Percentiles rank a stretch among this genome's conserved stretches.
Conservation (phyloP, 2,329 filamentous ascomycete genomes). For the Lasiodiplodia hormozganensis region DNA sequence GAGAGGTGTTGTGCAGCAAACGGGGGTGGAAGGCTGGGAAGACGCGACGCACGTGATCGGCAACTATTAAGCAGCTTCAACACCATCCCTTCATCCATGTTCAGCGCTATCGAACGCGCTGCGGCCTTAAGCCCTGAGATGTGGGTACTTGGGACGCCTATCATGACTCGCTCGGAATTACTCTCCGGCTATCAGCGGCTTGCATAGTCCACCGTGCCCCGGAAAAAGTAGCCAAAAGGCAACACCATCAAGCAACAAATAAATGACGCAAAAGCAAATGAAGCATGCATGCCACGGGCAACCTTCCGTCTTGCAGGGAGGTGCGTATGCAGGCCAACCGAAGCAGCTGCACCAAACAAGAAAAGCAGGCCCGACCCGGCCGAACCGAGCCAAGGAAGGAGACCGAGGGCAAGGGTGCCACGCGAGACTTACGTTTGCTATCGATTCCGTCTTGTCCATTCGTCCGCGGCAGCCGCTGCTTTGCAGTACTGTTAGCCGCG, state of each 20-base stretch:
- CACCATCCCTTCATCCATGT: not conserved
- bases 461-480: not conserved
- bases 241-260: not conserved
- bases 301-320: not conserved
- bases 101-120: not conserved
- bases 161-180: conserved; percentile 12
- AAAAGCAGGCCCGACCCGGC: conserved; percentile 24
- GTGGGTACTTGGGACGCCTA: not conserved
- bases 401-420: conserved; percentile 12
- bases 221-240: not conserved
- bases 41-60: not conserved
- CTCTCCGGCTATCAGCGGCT: conserved; percentile 1
- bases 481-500: not conserved
- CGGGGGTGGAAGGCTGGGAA: not conserved
- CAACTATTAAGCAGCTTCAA: conserved; percentile 2
- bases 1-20: conserved; percentile 30
- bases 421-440: not conserved
- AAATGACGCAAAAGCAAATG: not conserved
- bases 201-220: not conserved
- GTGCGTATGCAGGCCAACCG: not conserved
- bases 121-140: conserved; percentile 5
- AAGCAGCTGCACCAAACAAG: not conserved
- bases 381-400: conserved; percentile 12
- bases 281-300: not conserved
- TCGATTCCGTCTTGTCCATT: not conserved